phyloP scores from a whole-genome alignment of 495 filamentous ascomycete species.

The Aspergillus panamensis region DNA sequence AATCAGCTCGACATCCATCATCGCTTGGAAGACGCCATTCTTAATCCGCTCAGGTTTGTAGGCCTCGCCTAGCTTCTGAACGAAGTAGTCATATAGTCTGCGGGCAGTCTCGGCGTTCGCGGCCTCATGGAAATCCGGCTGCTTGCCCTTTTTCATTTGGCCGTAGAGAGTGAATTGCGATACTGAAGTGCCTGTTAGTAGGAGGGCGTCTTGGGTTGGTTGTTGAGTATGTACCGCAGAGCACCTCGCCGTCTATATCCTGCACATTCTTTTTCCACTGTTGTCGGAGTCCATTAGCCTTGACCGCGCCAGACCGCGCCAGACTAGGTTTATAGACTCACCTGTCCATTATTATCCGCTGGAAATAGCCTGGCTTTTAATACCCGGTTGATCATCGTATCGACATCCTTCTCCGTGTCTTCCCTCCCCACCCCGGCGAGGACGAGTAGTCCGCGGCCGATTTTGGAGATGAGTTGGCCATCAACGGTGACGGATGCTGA shows the following conservation, averaged over 20 bases:
- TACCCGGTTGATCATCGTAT: conserved; percentile 77
- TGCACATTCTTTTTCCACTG: conserved; percentile 88
- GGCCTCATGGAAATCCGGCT: conserved; percentile 93
- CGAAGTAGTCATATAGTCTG: conserved; percentile 77
- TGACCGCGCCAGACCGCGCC: background rate
- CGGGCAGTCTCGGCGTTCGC: conserved; percentile 72
- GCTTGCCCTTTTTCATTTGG: conserved; percentile 87
- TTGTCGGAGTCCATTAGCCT: background rate
- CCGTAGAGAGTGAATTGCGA: conserved; percentile 97
- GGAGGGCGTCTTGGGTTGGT: background rate
- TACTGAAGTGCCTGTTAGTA: conserved; percentile 50
- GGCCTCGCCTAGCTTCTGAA: conserved; percentile 65
- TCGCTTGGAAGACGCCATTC: conserved; percentile 93
- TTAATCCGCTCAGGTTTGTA: conserved; percentile 79
- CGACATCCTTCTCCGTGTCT: conserved; percentile 85
- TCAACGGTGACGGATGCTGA: conserved; percentile 99
- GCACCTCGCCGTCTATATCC: conserved; percentile 82
- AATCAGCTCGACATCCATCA: conserved; percentile 95
- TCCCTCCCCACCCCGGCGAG: conserved; percentile 87
- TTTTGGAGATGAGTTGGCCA: conserved; percentile 79
- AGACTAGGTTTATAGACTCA: conserved; percentile 15
- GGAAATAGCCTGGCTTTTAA: conserved; percentile 90
- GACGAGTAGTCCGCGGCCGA: conserved; percentile 85
- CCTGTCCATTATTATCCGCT: conserved; percentile 49
- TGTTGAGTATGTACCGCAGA: conserved; percentile 62